These are phyloP conservation scores for Physcia stellaris DNA, from an alignment of 495 filamentous ascomycete species.

Conservation along the genomic window DNA sequence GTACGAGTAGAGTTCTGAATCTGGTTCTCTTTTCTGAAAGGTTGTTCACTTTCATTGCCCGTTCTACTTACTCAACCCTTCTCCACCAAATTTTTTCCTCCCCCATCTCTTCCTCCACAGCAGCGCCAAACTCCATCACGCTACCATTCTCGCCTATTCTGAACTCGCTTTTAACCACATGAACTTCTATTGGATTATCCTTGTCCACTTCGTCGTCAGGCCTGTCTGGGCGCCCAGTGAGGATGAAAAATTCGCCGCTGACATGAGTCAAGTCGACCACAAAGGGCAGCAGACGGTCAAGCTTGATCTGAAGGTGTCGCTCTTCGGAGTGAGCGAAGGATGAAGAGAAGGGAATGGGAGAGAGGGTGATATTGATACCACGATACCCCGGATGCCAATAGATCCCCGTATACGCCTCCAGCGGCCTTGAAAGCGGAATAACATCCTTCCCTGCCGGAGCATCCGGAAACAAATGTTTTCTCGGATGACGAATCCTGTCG, in stretches of 20 bases:
- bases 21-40: too few relatives aligned
- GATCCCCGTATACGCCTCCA: conserved; percentile 24
- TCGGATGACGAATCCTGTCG: neutral
- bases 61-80: conserved; percentile 2
- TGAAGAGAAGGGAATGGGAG: conserved; percentile 18
- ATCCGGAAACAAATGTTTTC: neutral
- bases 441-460: conserved; percentile 2
- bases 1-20: too few relatives aligned
- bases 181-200: conserved; percentile 8
- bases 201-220: conserved; percentile 19
- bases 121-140: conserved; percentile 19
- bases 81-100: conserved; percentile 17
- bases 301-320: conserved; percentile 15
- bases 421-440: conserved; percentile 18
- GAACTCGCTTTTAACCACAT: conserved; percentile 21
- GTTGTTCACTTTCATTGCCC: neutral
- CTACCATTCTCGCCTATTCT: conserved; percentile 22
- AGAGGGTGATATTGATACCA: conserved; percentile 21
- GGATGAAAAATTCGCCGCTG: conserved; percentile 15
- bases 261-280: conserved; percentile 10
- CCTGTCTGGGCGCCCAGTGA: neutral
- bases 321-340: conserved; percentile 15
- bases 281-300: neutral
- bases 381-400: conserved; percentile 30
- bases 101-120: conserved; percentile 18